These are phyloP conservation scores for Fusarium pininemorale DNA, from an alignment of 2,329 filamentous ascomycete species.

Conservation along the genomic window DNA sequence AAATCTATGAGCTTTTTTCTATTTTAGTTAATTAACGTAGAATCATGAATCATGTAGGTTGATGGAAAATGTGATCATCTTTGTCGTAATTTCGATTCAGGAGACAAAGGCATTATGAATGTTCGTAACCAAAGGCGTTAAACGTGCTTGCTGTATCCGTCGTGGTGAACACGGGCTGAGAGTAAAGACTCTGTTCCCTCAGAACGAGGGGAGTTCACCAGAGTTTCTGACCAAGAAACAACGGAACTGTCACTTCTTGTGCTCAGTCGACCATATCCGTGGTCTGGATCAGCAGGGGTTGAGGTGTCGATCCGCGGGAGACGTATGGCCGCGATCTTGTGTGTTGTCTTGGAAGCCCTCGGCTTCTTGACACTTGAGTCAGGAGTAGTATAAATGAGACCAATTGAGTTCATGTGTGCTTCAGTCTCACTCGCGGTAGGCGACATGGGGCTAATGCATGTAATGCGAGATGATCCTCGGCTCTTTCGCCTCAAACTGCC, in stretches of 20 bases:
- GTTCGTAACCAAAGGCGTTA: conserved; percentile 8
- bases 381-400: conserved; percentile 28
- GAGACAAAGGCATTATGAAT: conserved; percentile 4
- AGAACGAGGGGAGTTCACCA: neutral
- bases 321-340: neutral
- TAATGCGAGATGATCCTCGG: conserved; percentile 28
- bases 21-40: conserved; percentile 10
- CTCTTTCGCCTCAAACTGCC: conserved; percentile 34
- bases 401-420: conserved; percentile 31
- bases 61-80: neutral
- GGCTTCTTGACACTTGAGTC: neutral
- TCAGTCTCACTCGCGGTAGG: conserved; percentile 37
- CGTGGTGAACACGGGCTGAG: conserved; percentile 15
- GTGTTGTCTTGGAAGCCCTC: neutral
- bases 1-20: conserved; percentile 16
- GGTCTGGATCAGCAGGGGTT: neutral
- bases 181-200: conserved; percentile 19
- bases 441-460: conserved; percentile 10
- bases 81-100: conserved; percentile 9
- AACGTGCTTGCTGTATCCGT: conserved; percentile 16
- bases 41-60: conserved; percentile 13
- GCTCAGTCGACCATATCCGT: neutral
- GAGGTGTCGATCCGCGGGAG: conserved; percentile 30
- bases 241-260: conserved; percentile 29
- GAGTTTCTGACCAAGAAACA: conserved; percentile 24